These are phyloP conservation scores for Triadica sebifera DNA, from an alignment of 345 rosid species.

Conservation along the genomic window DNA sequence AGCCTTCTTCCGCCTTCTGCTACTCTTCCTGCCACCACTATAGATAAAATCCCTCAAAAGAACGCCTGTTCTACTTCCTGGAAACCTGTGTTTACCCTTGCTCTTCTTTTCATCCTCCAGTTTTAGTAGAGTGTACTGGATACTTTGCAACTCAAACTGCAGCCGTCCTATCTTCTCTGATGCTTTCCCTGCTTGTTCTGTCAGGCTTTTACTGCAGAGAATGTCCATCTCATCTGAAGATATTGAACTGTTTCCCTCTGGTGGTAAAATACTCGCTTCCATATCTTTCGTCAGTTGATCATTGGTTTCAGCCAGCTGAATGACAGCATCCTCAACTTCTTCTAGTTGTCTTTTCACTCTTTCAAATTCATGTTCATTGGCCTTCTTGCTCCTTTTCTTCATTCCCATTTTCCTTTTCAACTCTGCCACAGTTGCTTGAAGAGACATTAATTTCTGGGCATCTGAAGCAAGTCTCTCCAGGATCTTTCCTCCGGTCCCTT, in stretches of 20 bases:
- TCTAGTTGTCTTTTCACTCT: constrained; percentile 22
- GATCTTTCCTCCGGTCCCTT: constrained; percentile 22
- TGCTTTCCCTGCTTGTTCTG: constrained; percentile 22
- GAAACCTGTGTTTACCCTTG: constrained; percentile 29
- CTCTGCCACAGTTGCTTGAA: constrained; percentile 24
- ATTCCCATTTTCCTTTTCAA: constrained; percentile 23
- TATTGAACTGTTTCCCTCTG: constrained; percentile 19
- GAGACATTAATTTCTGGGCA: constrained; percentile 24
- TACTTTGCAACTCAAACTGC: constrained; percentile 29
- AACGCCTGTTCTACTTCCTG: constrained; percentile 48
- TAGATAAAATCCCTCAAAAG: constrained; percentile 65
- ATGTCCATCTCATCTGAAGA: constrained; percentile 16
- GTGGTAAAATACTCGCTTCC: constrained; percentile 13
- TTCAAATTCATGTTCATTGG: constrained; percentile 19
- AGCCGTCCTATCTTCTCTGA: constrained; percentile 28
- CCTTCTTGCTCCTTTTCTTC: constrained; percentile 20
- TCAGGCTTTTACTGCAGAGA: constrained; percentile 14
- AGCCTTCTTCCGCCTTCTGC: constrained; percentile 47
- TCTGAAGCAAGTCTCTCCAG: constrained; percentile 30
- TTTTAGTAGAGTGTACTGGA: constrained; percentile 19
- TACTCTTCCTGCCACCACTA: constrained; percentile 48
- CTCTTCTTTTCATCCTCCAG: constrained; percentile 27
- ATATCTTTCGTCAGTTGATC: constrained; percentile 21
- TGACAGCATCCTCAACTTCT: constrained; percentile 27
- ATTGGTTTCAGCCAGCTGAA: constrained; percentile 15